Evolutionary conservation across 2,329 filamentous ascomycete genomes (phyloP).

Genomic region (Hypoxylon sp.): DNA sequence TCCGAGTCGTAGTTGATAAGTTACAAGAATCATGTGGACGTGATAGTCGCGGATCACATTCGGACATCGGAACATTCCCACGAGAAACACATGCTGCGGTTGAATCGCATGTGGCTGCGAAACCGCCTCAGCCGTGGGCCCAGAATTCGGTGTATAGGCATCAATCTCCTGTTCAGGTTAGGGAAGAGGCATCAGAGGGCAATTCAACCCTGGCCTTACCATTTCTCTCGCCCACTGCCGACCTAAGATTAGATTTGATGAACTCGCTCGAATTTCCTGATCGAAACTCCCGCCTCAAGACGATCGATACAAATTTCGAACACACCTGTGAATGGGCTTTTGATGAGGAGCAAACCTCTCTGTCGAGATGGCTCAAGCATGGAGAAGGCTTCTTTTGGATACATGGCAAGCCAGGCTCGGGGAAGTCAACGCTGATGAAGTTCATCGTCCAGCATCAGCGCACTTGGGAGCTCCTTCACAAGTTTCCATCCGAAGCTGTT

Average conservation of each 20-base stretch:
- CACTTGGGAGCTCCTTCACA: not conserved
- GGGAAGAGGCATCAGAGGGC: not conserved
- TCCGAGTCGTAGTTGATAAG: not conserved
- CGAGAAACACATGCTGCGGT: not conserved
- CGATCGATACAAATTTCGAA: not conserved
- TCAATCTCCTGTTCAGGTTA: not conserved
- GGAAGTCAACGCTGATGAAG: slow-evolving; percentile 9
- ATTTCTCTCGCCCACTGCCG: not conserved
- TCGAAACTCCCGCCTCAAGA: too few species aligned
- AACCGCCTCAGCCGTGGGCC: not conserved
- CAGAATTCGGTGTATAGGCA: not conserved
- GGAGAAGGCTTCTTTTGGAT: slow-evolving; percentile 6
- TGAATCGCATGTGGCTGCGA: not conserved
- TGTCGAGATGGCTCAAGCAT: not conserved
- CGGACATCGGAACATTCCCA: not conserved
- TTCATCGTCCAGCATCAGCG: not conserved
- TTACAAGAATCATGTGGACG: not conserved
- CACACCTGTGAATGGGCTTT: slow-evolving; percentile 10
- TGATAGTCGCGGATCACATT: not conserved
- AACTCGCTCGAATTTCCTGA: too few species aligned
- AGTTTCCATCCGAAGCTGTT: not conserved
- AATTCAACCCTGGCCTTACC: not conserved
- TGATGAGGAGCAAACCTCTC: not conserved
- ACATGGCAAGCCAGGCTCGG: slow-evolving; percentile 2
- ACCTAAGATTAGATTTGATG: not conserved